Evolutionary conservation across 2,329 filamentous ascomycete species (phyloP).

Genomic region (Fusarium sp.): DNA sequence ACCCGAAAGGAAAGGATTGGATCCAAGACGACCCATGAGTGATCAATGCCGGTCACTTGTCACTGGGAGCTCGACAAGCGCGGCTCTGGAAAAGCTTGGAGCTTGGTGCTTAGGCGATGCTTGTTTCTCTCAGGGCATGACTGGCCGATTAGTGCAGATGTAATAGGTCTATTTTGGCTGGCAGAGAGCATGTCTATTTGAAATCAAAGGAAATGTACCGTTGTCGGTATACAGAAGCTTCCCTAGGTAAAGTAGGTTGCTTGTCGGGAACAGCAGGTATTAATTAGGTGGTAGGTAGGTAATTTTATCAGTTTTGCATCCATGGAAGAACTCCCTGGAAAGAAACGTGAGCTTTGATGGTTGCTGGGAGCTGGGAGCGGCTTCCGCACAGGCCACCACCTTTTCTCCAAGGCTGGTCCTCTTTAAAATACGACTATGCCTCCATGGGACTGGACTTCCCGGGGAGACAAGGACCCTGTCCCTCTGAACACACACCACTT

Average conservation of each 20-base stretch:
- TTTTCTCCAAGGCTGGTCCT: slow-evolving; percentile 22
- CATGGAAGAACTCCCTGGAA: slow-evolving; percentile 18
- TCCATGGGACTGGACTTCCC: slow-evolving; percentile 25
- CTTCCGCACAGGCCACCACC: slow-evolving; percentile 31
- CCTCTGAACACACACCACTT: slow-evolving; percentile 36
- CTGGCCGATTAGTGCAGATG: neutral
- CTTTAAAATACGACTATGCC: slow-evolving; percentile 25
- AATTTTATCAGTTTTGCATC: neutral
- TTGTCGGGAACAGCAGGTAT: neutral
- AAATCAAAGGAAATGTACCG: neutral
- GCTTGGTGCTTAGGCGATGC: neutral
- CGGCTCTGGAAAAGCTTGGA: slow-evolving; percentile 29
- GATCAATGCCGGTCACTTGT: slow-evolving; percentile 31
- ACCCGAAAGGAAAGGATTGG: slow-evolving; percentile 14
- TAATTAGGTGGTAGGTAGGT: neutral
- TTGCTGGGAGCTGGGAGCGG: slow-evolving; percentile 4
- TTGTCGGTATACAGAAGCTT: neutral
- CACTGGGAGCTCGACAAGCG: slow-evolving; percentile 36
- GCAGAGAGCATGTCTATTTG: neutral
- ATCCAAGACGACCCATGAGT: slow-evolving; percentile 28
- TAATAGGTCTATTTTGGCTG: neutral
- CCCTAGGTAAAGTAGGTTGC: neutral
- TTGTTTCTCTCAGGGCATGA: neutral
- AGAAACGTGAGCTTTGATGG: slow-evolving; percentile 21
- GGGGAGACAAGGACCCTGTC: slow-evolving; percentile 30